phyloP scores from a whole-genome alignment of 192 early-diverging fungal species.

The Rhizoclosmatium globosum region DNA sequence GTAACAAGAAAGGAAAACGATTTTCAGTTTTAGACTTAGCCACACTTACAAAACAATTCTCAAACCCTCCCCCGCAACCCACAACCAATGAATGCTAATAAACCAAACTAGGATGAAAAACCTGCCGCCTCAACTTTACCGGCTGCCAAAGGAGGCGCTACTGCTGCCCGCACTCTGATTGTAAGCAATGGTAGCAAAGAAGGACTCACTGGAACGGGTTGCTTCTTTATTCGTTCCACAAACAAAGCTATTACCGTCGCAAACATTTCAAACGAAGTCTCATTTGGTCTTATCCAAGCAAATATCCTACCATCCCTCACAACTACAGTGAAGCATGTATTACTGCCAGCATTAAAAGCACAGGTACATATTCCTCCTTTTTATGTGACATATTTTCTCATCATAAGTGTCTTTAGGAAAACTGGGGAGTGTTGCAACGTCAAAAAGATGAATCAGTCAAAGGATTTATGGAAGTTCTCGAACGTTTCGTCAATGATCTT shows the following conservation, averaged over 20 bases:
- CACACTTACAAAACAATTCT: too few relatives aligned
- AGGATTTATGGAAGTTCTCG: slow-evolving; percentile 64
- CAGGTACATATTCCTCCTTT: slow-evolving; percentile 46
- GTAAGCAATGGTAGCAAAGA: slow-evolving; percentile 63
- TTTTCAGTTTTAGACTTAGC: too few relatives aligned
- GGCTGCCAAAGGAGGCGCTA: not conserved
- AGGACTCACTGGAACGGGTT: slow-evolving; percentile 60
- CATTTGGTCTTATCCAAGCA: slow-evolving; percentile 59
- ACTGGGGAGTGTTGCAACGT: slow-evolving; percentile 63
- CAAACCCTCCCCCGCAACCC: too few relatives aligned
- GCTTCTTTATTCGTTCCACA: slow-evolving; percentile 62
- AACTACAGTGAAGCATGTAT: slow-evolving; percentile 66
- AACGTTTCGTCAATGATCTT: slow-evolving; percentile 65
- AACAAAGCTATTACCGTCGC: slow-evolving; percentile 65
- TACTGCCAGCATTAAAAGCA: slow-evolving; percentile 63
- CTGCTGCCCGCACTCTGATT: slow-evolving; percentile 44
- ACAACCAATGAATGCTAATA: too few relatives aligned
- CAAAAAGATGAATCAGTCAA: slow-evolving; percentile 64
- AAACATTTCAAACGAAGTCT: slow-evolving; percentile 64
- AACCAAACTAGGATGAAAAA: too few relatives aligned
- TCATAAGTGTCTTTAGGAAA: slow-evolving; percentile 50
- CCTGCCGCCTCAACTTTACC: not conserved
- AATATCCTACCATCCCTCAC: slow-evolving; percentile 66
- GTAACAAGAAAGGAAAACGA: too few relatives aligned
- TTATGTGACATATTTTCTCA: slow-evolving; percentile 9